A percentile compares a stretch with the other conserved stretches of the same genome.
Conservation (phyloP, 1,284 basidiomycete genomes). For the Papiliotrema fonsecae region DNA sequence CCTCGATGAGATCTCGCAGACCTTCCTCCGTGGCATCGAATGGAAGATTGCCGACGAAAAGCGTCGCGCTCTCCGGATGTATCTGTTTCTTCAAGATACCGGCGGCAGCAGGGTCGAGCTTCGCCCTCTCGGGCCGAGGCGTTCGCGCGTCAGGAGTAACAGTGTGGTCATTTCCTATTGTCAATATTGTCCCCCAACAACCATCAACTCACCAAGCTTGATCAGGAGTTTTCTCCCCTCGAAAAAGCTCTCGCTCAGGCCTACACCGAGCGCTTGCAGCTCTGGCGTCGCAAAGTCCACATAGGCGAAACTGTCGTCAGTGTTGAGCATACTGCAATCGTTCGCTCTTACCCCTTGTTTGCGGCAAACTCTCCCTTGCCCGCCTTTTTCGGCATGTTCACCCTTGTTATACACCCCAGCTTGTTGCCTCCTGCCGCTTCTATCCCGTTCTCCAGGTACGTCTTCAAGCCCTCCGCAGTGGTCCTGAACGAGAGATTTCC, state of each 20-base stretch:
- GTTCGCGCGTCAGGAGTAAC: slow-evolving; percentile 43
- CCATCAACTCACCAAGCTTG: slow-evolving; percentile 73
- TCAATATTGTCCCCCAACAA: neutral
- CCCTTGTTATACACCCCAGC: slow-evolving; percentile 48
- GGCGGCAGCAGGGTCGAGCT: slow-evolving; percentile 11
- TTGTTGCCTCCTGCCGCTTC: slow-evolving; percentile 30
- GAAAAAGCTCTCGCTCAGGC: slow-evolving; percentile 72
- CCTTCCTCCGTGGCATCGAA: slow-evolving; percentile 77
- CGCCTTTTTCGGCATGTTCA: slow-evolving; percentile 53
- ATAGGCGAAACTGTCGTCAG: slow-evolving; percentile 74
- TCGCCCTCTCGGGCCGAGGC: slow-evolving; percentile 36
- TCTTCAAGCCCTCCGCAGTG: slow-evolving; percentile 62
- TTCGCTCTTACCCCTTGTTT: slow-evolving; percentile 51
- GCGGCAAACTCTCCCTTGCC: slow-evolving; percentile 45
- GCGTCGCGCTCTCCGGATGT: slow-evolving; percentile 37
- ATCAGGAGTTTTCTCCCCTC: slow-evolving; percentile 86
- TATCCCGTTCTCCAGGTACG: slow-evolving; percentile 67
- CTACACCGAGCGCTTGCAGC: slow-evolving; percentile 67
- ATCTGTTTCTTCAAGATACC: slow-evolving; percentile 44
- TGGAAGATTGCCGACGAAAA: slow-evolving; percentile 43
- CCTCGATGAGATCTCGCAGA: slow-evolving; percentile 54
- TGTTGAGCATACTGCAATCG: neutral
- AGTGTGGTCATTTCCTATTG: slow-evolving; percentile 61
- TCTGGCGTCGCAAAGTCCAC: slow-evolving; percentile 82
- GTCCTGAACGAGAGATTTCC: slow-evolving; percentile 94